phyloP scores from a whole-genome alignment of 2,329 filamentous ascomycete genomes.

The Microcyclospora tardicrescens region DNA sequence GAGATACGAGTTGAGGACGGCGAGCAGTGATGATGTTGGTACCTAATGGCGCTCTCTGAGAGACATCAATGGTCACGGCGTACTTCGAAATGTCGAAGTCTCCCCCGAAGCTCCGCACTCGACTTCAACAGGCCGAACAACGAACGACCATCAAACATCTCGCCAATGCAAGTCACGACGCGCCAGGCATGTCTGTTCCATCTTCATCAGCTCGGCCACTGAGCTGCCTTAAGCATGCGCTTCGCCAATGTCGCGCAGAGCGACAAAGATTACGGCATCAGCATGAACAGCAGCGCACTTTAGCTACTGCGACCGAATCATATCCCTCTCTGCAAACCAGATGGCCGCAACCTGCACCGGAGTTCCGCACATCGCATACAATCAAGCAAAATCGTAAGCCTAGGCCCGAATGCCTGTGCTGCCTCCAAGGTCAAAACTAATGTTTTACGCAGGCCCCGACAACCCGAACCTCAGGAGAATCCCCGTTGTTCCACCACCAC shows the following conservation, averaged over 20 bases:
- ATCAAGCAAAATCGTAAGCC: constrained; percentile 22
- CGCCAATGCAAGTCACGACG: constrained; percentile 1
- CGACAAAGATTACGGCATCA: constrained; percentile 17
- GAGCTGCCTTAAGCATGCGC: constrained; percentile 53
- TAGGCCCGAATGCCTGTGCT: background rate
- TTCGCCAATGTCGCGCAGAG: constrained; percentile 42
- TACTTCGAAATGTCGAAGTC: no score
- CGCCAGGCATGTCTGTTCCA: constrained; percentile 42
- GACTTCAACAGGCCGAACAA: no score
- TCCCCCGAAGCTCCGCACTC: no score
- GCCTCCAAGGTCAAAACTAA: background rate
- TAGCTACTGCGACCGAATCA: constrained; percentile 36
- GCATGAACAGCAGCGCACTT: no score
- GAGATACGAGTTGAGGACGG: no score
- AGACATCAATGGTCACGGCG: no score
- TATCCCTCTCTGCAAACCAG: constrained; percentile 30
- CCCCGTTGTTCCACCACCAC: constrained; percentile 34
- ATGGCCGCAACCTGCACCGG: constrained; percentile 15
- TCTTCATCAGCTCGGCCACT: constrained; percentile 50
- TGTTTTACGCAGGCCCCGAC: constrained; percentile 15
- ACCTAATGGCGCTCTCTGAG: no score
- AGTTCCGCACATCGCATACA: constrained; percentile 20
- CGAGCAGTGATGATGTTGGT: no score
- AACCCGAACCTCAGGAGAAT: constrained; percentile 18
- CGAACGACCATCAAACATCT: no score